phyloP scores from a whole-genome alignment of 192 early-diverging fungal species.

The Irineochytrium annulatum region DNA sequence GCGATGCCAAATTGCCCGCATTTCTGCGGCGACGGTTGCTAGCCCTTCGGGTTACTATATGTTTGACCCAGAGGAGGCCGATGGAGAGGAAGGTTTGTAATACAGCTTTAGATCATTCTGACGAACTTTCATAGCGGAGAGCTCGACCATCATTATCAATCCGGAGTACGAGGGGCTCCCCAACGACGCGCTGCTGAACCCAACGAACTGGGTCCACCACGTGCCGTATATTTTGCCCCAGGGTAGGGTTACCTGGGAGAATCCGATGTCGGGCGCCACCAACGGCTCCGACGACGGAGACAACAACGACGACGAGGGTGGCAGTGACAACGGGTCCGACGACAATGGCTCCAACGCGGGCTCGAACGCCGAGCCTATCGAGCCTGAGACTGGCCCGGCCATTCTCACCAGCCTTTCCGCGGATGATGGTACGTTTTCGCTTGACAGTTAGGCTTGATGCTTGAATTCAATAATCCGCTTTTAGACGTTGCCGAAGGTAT shows the following conservation, averaged over 20 bases:
- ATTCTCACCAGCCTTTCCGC: slow-evolving; percentile 35
- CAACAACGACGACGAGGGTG: slow-evolving; percentile 34
- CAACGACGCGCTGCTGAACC: slow-evolving; percentile 41
- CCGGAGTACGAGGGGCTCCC: slow-evolving; percentile 50
- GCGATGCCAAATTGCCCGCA: slow-evolving; percentile 59
- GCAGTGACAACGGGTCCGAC: slow-evolving; percentile 26
- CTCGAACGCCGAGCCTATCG: slow-evolving; percentile 25
- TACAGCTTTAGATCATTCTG: slow-evolving; percentile 14
- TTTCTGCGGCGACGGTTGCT: slow-evolving; percentile 50
- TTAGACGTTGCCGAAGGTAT: slow-evolving; percentile 28
- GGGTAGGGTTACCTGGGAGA: slow-evolving; percentile 53
- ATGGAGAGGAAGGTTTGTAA: slow-evolving; percentile 44
- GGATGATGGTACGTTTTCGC: slow-evolving; percentile 42
- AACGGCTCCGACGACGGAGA: slow-evolving; percentile 27
- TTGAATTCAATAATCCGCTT: neutral
- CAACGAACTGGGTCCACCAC: slow-evolving; percentile 61
- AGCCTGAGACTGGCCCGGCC: slow-evolving; percentile 51
- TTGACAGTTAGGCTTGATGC: neutral
- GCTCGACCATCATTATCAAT: slow-evolving; percentile 52
- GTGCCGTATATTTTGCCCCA: slow-evolving; percentile 61
- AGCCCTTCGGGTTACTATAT: slow-evolving; percentile 58
- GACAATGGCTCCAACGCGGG: slow-evolving; percentile 27
- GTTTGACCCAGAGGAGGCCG: slow-evolving; percentile 53
- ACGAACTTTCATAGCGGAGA: slow-evolving; percentile 19
- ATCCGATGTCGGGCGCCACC: slow-evolving; percentile 30